Percentiles rank a stretch among this genome's conserved stretches.
phyloP scores from a whole-genome alignment of 2,329 filamentous ascomycete species.

The Cryoendolithus antarcticus region DNA sequence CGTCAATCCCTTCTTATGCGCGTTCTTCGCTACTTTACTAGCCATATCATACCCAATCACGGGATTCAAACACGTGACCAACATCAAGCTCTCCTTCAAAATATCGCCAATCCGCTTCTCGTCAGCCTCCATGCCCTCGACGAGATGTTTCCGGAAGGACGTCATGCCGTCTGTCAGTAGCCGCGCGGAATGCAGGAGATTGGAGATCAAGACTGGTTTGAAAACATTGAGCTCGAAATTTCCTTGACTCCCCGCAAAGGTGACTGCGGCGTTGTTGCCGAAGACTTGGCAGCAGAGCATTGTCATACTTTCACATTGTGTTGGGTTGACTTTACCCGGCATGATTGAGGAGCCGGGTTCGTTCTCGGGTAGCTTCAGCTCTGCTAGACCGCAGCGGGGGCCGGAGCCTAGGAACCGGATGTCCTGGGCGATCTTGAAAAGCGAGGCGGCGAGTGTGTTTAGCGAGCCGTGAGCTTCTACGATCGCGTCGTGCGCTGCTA shows the following conservation, averaged over 20 bases:
- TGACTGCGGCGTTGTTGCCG: constrained; percentile 89
- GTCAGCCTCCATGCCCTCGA: constrained; percentile 79
- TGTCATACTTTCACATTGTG: constrained; percentile 92
- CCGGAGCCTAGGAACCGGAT: constrained; percentile 94
- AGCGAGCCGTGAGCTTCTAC: constrained; percentile 88
- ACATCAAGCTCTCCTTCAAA: constrained; percentile 94
- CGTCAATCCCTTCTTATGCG: constrained; percentile 93
- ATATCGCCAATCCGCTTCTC: constrained; percentile 83
- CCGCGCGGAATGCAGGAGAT: constrained; percentile 82
- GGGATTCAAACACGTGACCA: constrained; percentile 94
- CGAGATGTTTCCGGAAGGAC: constrained; percentile 88
- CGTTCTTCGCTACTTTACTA: constrained; percentile 94
- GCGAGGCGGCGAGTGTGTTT: constrained; percentile 80
- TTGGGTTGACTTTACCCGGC: constrained; percentile 99
- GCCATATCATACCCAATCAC: constrained; percentile 98
- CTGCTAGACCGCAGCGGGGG: constrained; percentile 87
- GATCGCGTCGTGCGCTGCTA: constrained; percentile 90
- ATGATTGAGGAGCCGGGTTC: constrained; percentile 97
- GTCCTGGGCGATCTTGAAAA: constrained; percentile 98
- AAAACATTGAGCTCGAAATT: constrained; percentile 99
- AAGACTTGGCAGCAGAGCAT: constrained; percentile 98
- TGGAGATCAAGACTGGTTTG: constrained; percentile 92
- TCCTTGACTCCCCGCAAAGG: constrained; percentile 90
- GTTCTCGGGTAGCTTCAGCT: constrained; percentile 90
- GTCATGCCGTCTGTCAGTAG: constrained; percentile 85